A percentile compares a stretch with the other conserved stretches of the same genome.
phyloP scores from a whole-genome alignment of 768 basidiomycete species.

The Dentipellis fragilis region DNA sequence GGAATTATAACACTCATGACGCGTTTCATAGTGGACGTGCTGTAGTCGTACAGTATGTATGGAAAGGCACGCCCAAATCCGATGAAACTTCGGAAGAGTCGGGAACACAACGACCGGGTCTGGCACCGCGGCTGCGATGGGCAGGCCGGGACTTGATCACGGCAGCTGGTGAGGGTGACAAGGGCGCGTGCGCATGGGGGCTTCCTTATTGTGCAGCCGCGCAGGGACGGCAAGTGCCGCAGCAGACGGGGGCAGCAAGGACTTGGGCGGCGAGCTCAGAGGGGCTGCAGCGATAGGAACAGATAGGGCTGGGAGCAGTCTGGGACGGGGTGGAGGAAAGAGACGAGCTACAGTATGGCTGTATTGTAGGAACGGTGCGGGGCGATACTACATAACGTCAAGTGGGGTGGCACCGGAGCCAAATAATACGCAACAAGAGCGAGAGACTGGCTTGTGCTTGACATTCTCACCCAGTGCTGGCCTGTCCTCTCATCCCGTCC shows the following conservation, averaged over 20 bases:
- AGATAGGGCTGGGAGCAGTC: background rate
- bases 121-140: too few relatives aligned
- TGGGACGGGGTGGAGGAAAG: background rate
- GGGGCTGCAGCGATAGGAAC: background rate
- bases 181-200: too few relatives aligned
- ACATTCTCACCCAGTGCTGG: constrained; percentile 8
- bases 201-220: too few relatives aligned
- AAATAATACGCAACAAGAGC: constrained; percentile 14
- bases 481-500: constrained; percentile 7
- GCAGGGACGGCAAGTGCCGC: too few relatives aligned
- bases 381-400: constrained; percentile 6
- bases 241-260: too few relatives aligned
- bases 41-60: too few relatives aligned
- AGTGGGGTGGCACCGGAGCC: constrained; percentile 15
- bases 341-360: background rate
- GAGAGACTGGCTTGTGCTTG: constrained; percentile 12
- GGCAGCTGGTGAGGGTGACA: too few relatives aligned
- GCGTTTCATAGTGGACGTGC: too few relatives aligned
- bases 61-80: background rate
- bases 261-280: background rate
- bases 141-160: too few relatives aligned
- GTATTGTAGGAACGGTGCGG: too few relatives aligned
- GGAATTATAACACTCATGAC: too few relatives aligned
- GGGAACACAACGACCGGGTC: background rate
- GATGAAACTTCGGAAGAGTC: background rate